Base-by-base conservation (phyloP, 139 green algal genomes). In the Trebouxia sp. region DNA sequence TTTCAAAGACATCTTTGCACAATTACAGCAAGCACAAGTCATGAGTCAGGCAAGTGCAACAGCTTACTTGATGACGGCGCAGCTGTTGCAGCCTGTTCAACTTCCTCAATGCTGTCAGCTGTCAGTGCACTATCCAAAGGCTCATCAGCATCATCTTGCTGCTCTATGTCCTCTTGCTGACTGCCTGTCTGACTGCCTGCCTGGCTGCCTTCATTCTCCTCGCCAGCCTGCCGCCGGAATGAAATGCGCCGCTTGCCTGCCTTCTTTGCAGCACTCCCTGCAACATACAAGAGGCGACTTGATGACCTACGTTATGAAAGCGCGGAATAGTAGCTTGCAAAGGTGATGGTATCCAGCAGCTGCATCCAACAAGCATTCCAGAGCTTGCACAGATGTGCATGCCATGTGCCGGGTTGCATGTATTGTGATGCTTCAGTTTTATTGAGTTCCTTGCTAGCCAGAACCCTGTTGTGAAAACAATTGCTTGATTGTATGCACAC, bases 41-140 rank as follows among this genome's bases (percentile, higher is more conserved):
- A 26, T 2, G 47, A 17, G 15, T 53, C 47, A 26, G 1, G 47
- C 20, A 14, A 53, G 47, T 5, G 47, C 14, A 14, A 53, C 14
- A 17, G 14, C 62, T 72, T n/a, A 72, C 62, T 37, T 28, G 62
- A 72, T 1, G 12, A 43, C 43, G 62, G 62, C 28, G 32, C 62
- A 42, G 58, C 28, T 43, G 58, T 9, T 28, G 32, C 37, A 35
- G 62, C 39, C 22, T 2, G 28, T 55, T 35, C 69, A 38, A 56
- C 69, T 39, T 55, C 69, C 20, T 77, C 69, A 77, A 51, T 77
- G 69, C 26, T 56, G 69, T 77, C 69, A 56, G 41, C 69, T 43
- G 69, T 26, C n/a, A 55, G 69, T 8, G 12, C 11, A 22, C 39
- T n/a, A 14, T 77, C 39, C 41, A 26, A 38, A 11, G 26, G 39